A percentile compares a stretch with the other conserved stretches of the same genome.
phyloP scores from a whole-genome alignment of 1,139 yeast genomes.

The Candida tropicalis region DNA sequence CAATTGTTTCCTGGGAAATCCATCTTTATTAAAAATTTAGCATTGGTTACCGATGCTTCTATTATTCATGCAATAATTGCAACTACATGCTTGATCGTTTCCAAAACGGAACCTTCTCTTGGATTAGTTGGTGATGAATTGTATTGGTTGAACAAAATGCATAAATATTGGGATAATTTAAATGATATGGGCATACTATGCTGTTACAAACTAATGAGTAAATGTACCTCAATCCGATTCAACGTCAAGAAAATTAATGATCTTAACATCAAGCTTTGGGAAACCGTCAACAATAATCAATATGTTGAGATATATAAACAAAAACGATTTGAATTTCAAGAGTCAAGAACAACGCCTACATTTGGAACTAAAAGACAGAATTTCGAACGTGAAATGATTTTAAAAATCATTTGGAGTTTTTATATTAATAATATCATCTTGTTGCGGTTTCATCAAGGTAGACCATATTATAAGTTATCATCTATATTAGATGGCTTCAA shows the following conservation, averaged over 20 bases:
- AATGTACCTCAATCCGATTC: constrained; percentile 18
- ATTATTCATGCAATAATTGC: constrained; percentile 52
- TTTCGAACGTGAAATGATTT: constrained; percentile 36
- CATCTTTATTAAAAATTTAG: constrained; percentile 34
- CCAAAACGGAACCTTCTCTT: constrained; percentile 18
- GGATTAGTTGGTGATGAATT: constrained; percentile 28
- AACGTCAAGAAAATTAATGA: constrained; percentile 18
- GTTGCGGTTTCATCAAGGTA: constrained; percentile 39
- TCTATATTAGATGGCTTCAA: constrained; percentile 16
- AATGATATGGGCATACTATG: constrained; percentile 28
- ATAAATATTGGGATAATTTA: constrained; percentile 39
- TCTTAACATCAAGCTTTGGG: constrained; percentile 22
- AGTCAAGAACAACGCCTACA: constrained; percentile 9
- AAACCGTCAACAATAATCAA: constrained; percentile 28
- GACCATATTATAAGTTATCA: constrained; percentile 33
- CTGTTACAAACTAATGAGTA: constrained; percentile 23
- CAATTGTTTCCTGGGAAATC: constrained; percentile 47
- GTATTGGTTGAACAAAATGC: constrained; percentile 42
- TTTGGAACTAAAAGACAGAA: constrained; percentile 34
- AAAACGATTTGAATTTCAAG: constrained; percentile 14
- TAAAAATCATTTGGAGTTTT: constrained; percentile 46
- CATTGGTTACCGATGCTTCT: constrained; percentile 38
- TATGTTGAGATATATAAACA: constrained; percentile 22
- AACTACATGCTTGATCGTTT: constrained; percentile 32
- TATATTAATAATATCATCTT: constrained; percentile 36